A percentile compares a stretch with the other conserved stretches of the same genome.
phyloP scores from a whole-genome alignment of 2,329 filamentous ascomycete species.

The Hypomyces perniciosus region DNA sequence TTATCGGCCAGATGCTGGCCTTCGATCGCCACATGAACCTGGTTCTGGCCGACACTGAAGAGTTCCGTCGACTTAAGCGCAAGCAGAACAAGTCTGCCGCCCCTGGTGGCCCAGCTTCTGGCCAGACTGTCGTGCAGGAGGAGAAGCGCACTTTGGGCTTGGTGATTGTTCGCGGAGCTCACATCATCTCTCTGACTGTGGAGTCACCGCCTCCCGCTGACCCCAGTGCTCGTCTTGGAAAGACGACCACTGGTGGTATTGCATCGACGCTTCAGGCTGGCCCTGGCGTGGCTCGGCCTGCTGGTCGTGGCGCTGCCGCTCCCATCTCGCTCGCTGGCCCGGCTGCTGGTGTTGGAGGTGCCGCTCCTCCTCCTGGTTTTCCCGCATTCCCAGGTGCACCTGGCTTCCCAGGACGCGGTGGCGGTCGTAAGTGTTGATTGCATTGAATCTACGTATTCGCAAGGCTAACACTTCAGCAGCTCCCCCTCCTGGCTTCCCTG shows the following conservation, averaged over 20 bases:
- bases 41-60: conserved; percentile 96
- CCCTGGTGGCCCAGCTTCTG: conserved; percentile 51
- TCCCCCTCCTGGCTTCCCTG: conserved; percentile 46
- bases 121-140: conserved; percentile 76
- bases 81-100: conserved; percentile 69
- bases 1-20: conserved; percentile 96
- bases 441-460: not conserved
- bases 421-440: conserved; percentile 28
- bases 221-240: conserved; percentile 81
- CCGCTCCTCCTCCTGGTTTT: conserved; percentile 55
- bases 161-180: conserved; percentile 87
- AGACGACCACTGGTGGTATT: conserved; percentile 61
- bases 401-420: conserved; percentile 40
- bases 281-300: conserved; percentile 84
- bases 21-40: conserved; percentile 99
- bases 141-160: conserved; percentile 97
- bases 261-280: conserved; percentile 71
- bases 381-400: conserved; percentile 47
- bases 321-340: conserved; percentile 75
- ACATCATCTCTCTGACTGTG: conserved; percentile 90
- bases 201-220: conserved; percentile 95
- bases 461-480: conserved; percentile 32
- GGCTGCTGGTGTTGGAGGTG: conserved; percentile 78
- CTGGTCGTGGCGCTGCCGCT: conserved; percentile 70
- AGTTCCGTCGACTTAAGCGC: conserved; percentile 87